Evolutionary conservation across 2,329 filamentous ascomycete genomes (phyloP).

Genomic region (Phaeosphaeriaceae sp.): DNA sequence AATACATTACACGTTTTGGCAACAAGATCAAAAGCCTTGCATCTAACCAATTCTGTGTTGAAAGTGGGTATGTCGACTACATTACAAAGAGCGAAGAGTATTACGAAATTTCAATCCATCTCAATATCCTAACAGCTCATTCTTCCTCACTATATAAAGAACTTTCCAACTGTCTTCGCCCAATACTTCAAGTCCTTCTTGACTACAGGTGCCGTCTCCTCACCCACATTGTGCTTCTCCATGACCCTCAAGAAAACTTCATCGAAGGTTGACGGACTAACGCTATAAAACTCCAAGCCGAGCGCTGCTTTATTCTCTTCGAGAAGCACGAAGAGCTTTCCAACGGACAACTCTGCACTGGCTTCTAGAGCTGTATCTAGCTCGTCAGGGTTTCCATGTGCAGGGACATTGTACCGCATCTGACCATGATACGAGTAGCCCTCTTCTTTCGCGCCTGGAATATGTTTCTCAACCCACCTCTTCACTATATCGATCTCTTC

Average conservation of each 20-base stretch:
- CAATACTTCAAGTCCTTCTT: conserved; percentile 24
- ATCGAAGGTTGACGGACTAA: conserved; percentile 82
- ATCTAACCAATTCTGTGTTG: neutral
- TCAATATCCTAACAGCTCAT: neutral
- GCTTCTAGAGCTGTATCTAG: conserved; percentile 17
- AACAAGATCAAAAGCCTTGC: too few relatives aligned
- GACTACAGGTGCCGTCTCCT: conserved; percentile 18
- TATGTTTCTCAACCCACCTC: conserved; percentile 65
- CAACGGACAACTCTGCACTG: conserved; percentile 42
- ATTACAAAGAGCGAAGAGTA: neutral
- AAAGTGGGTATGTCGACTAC: neutral
- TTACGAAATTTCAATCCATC: neutral
- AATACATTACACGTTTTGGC: too few relatives aligned
- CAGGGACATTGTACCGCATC: conserved; percentile 22
- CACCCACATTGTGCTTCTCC: conserved; percentile 47
- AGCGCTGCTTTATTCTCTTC: conserved; percentile 72
- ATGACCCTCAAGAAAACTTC: conserved; percentile 88
- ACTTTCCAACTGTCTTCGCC: conserved; percentile 6
- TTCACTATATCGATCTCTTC: conserved; percentile 70
- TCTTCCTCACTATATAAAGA: neutral
- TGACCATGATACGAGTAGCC: conserved; percentile 26
- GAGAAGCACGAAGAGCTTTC: conserved; percentile 68
- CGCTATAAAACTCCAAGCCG: conserved; percentile 81
- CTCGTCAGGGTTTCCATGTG: neutral
- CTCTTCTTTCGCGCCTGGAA: conserved; percentile 66